A percentile compares a stretch with the other conserved stretches of the same genome.
Evolutionary conservation across 1,139 yeast genomes (phyloP).

Genomic region (Cylindricascospora bacillispora): DNA sequence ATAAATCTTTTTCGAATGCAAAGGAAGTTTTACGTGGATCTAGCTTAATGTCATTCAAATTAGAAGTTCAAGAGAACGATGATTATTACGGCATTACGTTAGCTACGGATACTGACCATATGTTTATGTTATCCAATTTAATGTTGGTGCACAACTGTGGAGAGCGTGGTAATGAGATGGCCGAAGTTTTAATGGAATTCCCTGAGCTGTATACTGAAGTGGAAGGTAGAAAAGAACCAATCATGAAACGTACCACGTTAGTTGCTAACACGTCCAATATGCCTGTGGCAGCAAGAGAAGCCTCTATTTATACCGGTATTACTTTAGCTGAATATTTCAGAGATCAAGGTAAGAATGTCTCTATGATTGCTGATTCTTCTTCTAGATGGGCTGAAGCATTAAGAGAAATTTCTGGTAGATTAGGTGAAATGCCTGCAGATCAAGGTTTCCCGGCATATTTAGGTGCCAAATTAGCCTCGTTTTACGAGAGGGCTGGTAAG

Average conservation of each 20-base stretch:
- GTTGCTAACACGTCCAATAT: constrained; percentile 98
- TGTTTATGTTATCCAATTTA: constrained; percentile 29
- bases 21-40: constrained; percentile 17
- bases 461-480: constrained; percentile 97
- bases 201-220: constrained; percentile 91
- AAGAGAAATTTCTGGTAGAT: constrained; percentile 99
- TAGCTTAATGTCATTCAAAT: constrained; percentile 23
- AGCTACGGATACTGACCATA: constrained; percentile 29
- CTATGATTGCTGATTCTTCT: constrained; percentile 99
- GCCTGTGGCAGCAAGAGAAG: constrained; percentile 99
- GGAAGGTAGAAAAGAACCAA: constrained; percentile 90
- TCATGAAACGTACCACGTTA: constrained; percentile 97
- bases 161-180: constrained; percentile 98
- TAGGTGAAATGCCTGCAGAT: constrained; percentile 99
- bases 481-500: constrained; percentile 99
- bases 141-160: constrained; percentile 44
- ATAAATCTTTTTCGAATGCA: constrained; percentile 16
- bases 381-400: constrained; percentile 99
- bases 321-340: constrained; percentile 98
- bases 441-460: constrained; percentile 99
- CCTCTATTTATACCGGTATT: constrained; percentile 97
- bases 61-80: constrained; percentile 21
- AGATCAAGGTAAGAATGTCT: constrained; percentile 97
- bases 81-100: constrained; percentile 33
- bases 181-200: constrained; percentile 98